phyloP scores from a whole-genome alignment of 2,329 filamentous ascomycete species.

The Fusarium domesticum region DNA sequence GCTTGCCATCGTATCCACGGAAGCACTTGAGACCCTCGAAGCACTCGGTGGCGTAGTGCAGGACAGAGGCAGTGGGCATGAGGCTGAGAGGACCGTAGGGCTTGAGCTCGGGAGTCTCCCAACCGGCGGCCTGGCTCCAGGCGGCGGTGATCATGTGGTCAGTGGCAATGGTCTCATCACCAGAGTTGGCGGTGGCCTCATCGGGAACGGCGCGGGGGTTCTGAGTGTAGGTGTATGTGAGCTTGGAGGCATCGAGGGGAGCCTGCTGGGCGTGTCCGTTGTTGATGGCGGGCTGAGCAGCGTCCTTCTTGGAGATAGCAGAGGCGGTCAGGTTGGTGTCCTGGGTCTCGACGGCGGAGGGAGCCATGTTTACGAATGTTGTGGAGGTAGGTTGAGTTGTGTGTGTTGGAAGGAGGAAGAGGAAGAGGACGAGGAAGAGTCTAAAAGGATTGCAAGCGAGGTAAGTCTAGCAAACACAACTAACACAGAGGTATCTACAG shows the following conservation, averaged over 20 bases:
- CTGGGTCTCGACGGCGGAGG: conserved; percentile 45
- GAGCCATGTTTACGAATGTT: conserved; percentile 42
- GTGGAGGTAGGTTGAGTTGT: conserved; percentile 1
- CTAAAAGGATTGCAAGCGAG: conserved; percentile 1
- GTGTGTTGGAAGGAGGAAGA: neutral
- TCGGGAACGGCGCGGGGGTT: conserved; percentile 52
- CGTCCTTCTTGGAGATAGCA: conserved; percentile 50
- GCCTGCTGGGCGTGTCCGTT: conserved; percentile 48
- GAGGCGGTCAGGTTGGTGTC: conserved; percentile 51
- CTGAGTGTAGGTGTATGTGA: conserved; percentile 53
- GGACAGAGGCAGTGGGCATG: conserved; percentile 74
- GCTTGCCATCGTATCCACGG: conserved; percentile 70
- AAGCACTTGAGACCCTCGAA: conserved; percentile 85
- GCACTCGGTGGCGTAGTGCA: conserved; percentile 90
- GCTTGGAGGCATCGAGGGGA: conserved; percentile 61
- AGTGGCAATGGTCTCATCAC: conserved; percentile 59
- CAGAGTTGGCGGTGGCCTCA: conserved; percentile 45
- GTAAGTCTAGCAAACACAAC: neutral
- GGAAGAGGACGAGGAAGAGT: conserved; percentile 3
- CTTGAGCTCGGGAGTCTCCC: conserved; percentile 69
- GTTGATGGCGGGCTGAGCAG: conserved; percentile 33
- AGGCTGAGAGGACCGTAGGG: conserved; percentile 76
- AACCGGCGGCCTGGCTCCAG: conserved; percentile 66
- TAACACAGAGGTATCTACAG: neutral
- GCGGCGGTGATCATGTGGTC: conserved; percentile 83